Evolutionary conservation across 1,139 yeast species (phyloP), one percentile per base, ranked within the genome.

Genomic region (Candida sanyaensis): DNA sequence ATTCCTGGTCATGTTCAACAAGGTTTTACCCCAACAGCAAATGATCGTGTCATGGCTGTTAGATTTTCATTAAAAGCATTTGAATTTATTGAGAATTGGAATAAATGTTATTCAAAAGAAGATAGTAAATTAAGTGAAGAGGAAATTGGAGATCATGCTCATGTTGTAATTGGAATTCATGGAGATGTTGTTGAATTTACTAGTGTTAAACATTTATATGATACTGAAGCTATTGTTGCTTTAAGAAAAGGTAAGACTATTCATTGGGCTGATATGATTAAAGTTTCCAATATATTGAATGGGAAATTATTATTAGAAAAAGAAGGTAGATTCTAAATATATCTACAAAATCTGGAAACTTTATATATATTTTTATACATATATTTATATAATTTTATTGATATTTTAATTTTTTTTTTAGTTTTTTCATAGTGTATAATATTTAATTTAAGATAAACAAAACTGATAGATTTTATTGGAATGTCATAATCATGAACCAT

Each of bases 1-100:
- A 75, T 84, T 50, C 93, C 93, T 38, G 93, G 95, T 28, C 93
- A 87, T 61, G 91, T 87, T 41, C 93, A 87, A 69, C 93, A 87
- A 65, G 95, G 95, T 59, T 84, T 81, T 48, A 73, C 83, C n/a
- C 93, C 95, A 49, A 80, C 89, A 3, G 83, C 91, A 44, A 84
- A 84, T 73, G 95, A 87, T 62, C 75, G 95, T 66, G 83, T 87
- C 8, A 74, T 77, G 60, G 91, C 91, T 4, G 80, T 84, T 2
- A 80, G 88, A 63, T 81, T 84, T 53, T 86, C 91, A 0, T 79
- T 86, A 48, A 82, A 80, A 61, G 85, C 91, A 26, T 81, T 86
- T 49, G 83, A 83, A 53, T 86, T 81, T 65, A 81, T 87, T 54
- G 92, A 86, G 63, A 73, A 74, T 30, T 55, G 67, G 63, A 58